These are phyloP conservation scores for Fraxinus albicans DNA, from an alignment of 305 asterid genomes.

Conservation along the genomic window DNA sequence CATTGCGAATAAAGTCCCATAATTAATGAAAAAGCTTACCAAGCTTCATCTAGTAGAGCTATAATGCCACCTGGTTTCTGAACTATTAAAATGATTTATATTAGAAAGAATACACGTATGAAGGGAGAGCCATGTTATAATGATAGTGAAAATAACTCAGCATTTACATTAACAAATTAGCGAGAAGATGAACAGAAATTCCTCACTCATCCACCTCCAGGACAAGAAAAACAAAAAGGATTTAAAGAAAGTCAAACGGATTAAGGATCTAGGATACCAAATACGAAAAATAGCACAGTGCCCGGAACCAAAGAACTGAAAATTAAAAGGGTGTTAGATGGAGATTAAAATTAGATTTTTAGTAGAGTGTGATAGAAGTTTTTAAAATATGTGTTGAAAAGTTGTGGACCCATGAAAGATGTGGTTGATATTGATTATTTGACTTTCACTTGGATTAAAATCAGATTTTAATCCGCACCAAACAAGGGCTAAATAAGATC, in stretches of 20 bases:
- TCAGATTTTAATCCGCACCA: no score
- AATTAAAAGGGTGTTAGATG: not conserved
- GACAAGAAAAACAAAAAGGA: not conserved
- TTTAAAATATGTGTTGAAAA: no score
- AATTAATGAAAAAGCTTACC: conserved; percentile 33
- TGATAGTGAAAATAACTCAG: not conserved
- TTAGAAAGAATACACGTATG: not conserved
- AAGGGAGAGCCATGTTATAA: no score
- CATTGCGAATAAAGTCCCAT: conserved; percentile 4
- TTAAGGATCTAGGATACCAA: not conserved
- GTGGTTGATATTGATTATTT: no score
- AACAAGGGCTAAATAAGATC: not conserved
- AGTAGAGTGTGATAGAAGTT: no score
- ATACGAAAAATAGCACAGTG: not conserved
- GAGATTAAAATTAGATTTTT: no score
- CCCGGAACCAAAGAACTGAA: not conserved
- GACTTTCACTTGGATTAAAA: no score
- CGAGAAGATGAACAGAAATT: not conserved
- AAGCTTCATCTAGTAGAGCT: conserved; percentile 64
- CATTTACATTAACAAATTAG: not conserved
- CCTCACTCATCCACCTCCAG: not conserved
- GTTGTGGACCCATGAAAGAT: no score
- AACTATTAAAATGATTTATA: not conserved
- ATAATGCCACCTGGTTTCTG: conserved; percentile 68
- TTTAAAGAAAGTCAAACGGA: not conserved